Evolutionary conservation across 2,329 filamentous ascomycete genomes (phyloP).

Genomic region (Alternaria arbusti): DNA sequence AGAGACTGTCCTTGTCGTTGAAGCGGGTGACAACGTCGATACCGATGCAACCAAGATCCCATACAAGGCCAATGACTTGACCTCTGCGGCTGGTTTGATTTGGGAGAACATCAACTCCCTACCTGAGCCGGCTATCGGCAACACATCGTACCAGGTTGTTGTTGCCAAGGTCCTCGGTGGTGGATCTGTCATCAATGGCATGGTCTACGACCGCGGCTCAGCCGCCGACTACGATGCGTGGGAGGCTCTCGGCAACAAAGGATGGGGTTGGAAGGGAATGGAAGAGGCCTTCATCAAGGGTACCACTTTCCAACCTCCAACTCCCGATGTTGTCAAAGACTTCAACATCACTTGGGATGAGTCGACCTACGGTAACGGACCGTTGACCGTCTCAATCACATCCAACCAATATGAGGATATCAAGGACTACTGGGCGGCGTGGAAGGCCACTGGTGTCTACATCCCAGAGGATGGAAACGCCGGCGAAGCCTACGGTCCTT

Average conservation of each 20-base stretch:
- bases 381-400: slow-evolving; percentile 34
- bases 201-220: slow-evolving; percentile 45
- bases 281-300: slow-evolving; percentile 36
- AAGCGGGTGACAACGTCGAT: slow-evolving; percentile 34
- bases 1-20: slow-evolving; percentile 38
- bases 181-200: slow-evolving; percentile 44
- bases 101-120: slow-evolving; percentile 30
- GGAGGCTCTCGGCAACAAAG: slow-evolving; percentile 64
- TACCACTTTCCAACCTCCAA: slow-evolving; percentile 36
- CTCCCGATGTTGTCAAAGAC: slow-evolving; percentile 19
- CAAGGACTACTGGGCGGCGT: slow-evolving; percentile 32
- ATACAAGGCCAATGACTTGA: slow-evolving; percentile 34
- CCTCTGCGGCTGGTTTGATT: slow-evolving; percentile 25
- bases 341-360: slow-evolving; percentile 40
- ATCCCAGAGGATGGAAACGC: slow-evolving; percentile 29
- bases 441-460: slow-evolving; percentile 27
- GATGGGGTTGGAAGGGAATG: slow-evolving; percentile 63
- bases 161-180: slow-evolving; percentile 39
- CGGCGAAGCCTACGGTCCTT: slow-evolving; percentile 31
- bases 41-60: slow-evolving; percentile 32
- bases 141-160: slow-evolving; percentile 25
- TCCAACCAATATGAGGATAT: slow-evolving; percentile 36
- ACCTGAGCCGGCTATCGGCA: slow-evolving; percentile 30
- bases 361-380: slow-evolving; percentile 30
- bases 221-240: slow-evolving; percentile 58